These are phyloP conservation scores for Alternaria ethzedia DNA, from an alignment of 2,329 filamentous ascomycete genomes.

Conservation along the genomic window DNA sequence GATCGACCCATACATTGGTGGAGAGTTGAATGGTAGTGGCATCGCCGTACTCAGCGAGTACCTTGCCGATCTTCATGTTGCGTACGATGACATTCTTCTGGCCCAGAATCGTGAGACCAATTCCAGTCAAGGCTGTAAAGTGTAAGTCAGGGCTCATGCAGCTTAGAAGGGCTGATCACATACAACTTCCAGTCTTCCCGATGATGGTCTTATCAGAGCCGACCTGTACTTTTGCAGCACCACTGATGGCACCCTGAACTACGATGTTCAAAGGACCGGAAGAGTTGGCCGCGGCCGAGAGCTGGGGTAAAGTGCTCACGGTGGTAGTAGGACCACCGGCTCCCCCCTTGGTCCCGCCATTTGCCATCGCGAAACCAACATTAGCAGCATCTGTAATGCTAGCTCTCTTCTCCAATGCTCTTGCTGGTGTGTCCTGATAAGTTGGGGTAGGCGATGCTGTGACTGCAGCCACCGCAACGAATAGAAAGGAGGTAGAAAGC, in stretches of 20 bases:
- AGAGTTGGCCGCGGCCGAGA: constrained; percentile 55
- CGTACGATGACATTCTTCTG: constrained; percentile 66
- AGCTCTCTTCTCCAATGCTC: constrained; percentile 17
- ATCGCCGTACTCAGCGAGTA: constrained; percentile 63
- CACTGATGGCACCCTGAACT: constrained; percentile 31
- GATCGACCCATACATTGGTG: constrained; percentile 67
- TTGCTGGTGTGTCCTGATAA: constrained; percentile 8
- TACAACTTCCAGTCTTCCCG: constrained; percentile 51
- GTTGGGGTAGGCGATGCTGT: constrained; percentile 22
- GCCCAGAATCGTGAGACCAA: constrained; percentile 61
- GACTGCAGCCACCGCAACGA: constrained; percentile 15
- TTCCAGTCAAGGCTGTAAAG: constrained; percentile 46
- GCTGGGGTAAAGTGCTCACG: constrained; percentile 58
- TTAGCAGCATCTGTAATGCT: constrained; percentile 24
- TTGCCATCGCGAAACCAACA: constrained; percentile 54
- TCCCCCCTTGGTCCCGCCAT: constrained; percentile 61
- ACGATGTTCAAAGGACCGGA: constrained; percentile 31
- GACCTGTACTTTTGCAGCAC: constrained; percentile 33
- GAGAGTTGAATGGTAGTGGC: constrained; percentile 64
- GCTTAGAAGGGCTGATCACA: constrained; percentile 20
- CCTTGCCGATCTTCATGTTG: constrained; percentile 66
- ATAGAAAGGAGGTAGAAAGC: constrained; percentile 12
- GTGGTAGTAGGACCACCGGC: constrained; percentile 60
- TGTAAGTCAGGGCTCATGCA: constrained; percentile 36
- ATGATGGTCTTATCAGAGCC: constrained; percentile 31